Conservation (phyloP, 108 stramenopile genomes). For the Parmales sp. region DNA sequence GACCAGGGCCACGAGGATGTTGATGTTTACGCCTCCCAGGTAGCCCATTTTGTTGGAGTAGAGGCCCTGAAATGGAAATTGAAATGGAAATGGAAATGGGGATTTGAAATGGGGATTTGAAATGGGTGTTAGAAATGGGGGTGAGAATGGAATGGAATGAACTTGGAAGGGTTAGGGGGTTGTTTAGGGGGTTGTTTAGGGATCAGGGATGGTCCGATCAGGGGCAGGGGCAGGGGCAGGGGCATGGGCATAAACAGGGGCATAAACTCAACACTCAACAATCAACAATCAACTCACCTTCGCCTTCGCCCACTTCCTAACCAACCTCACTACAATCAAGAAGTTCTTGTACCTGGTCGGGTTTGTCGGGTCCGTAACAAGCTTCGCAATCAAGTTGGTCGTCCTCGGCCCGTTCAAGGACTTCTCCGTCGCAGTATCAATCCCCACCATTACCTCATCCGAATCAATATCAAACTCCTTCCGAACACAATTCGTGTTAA, state of each 20-base stretch:
- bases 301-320: constrained; percentile 88
- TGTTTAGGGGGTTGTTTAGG: too few species aligned
- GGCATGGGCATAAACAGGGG: too few species aligned
- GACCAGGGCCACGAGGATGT: constrained; percentile 83
- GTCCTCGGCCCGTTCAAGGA: constrained; percentile 90
- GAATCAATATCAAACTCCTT: constrained; percentile 83
- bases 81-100: too few species aligned
- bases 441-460: constrained; percentile 79
- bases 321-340: constrained; percentile 71
- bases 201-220: too few species aligned
- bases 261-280: too few species aligned
- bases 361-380: constrained; percentile 46
- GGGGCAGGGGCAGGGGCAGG: too few species aligned
- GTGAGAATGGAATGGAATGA: too few species aligned
- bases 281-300: too few species aligned
- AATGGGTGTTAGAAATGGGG: too few species aligned
- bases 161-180: too few species aligned
- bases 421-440: constrained; percentile 84
- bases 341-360: constrained; percentile 67
- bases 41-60: constrained; percentile 91
- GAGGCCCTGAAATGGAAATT: too few species aligned
- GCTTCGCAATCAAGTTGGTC: constrained; percentile 81
- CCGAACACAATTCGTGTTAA: constrained; percentile 68
- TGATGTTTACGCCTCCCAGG: constrained; percentile 82
- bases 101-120: too few species aligned